Evolutionary conservation across 2,329 filamentous ascomycete species (phyloP), one percentile per base, ranked within the genome.

Genomic region (Ophiosphaerella herpotricha): DNA sequence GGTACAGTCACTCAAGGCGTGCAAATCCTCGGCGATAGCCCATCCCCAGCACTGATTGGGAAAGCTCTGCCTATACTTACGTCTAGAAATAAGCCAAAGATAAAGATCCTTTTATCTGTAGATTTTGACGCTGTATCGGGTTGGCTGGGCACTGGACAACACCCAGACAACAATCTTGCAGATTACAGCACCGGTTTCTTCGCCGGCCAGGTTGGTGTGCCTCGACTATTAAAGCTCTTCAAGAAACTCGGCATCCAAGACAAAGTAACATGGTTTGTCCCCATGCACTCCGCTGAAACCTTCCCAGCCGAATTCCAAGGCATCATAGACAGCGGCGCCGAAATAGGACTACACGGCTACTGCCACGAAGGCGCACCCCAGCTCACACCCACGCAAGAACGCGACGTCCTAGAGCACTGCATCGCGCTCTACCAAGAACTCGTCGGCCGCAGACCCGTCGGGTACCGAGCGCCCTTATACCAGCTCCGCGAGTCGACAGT

Each of bases 41-140:
- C 48, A 9, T 40, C 45, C 9, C 16, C 43, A 7, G 29, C 26
- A n/a, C 12, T n/a, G 8, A 38, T 47, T 12, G 42, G 47, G 9
- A 35, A 21, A 8, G 32, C 24, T 3, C 2, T 37, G 4, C 36
- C 46, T 31, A 2, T n/a, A 4, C 16, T 54, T n/a, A 14, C 43
- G 1, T 0, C 45, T 2, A 44, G 29, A 14, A 18, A 12, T 11
- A 61, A 53, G 24, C 61, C 60, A 7, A 74, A 64, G 42, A 72
- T 78, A 58, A 75, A 74, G 40, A 64, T 78, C 31, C 64, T 74
- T 31, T 57, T 75, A 13, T 76, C 74, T 2, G 66, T 78, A 5
- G 82, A 85, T 61, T 80, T 85, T 48, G 83, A 85, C 53, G 83
- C 82, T 11, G 77, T 85, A 2, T 82, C 81, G 1, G 82, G 82